A percentile compares a stretch with the other conserved stretches of the same genome.
Conservation (phyloP, 306 rosid species). For the Argentina anserina region DNA sequence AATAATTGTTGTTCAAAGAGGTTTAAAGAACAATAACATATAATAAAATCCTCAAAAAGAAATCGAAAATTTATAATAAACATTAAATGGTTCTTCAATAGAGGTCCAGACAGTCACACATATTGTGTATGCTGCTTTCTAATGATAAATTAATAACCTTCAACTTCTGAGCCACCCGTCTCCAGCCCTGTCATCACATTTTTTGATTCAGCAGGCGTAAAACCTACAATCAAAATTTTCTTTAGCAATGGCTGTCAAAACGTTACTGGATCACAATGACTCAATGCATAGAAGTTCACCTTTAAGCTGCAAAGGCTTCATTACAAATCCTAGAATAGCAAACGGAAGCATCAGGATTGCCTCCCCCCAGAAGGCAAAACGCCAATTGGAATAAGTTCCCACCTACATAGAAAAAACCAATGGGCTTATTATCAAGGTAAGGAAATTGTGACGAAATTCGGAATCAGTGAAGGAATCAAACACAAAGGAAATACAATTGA, state of each 20-base stretch:
- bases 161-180: constrained; percentile 30
- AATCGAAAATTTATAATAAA: not conserved
- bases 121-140: not conserved
- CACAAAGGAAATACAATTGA: constrained; percentile 2
- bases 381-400: constrained; percentile 65
- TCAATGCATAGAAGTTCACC: constrained; percentile 41
- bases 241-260: constrained; percentile 22
- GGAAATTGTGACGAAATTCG: constrained; percentile 1
- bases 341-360: constrained; percentile 77
- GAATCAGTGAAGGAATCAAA: constrained; percentile 8
- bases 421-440: not conserved
- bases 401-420: constrained; percentile 42
- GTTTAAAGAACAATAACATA: not conserved
- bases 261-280: constrained; percentile 13
- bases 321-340: constrained; percentile 58
- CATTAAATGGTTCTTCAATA: not conserved
- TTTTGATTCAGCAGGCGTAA: constrained; percentile 39
- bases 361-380: constrained; percentile 67
- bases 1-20: not conserved
- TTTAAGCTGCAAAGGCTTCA: constrained; percentile 78
- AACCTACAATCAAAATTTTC: constrained; percentile 43
- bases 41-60: not conserved
- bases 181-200: constrained; percentile 33
- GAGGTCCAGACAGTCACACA: not conserved
- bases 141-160: constrained; percentile 41